A percentile compares a stretch with the other conserved stretches of the same genome.
phyloP scores from a whole-genome alignment of 805 yeast species.

The Komagataella ulmi region DNA sequence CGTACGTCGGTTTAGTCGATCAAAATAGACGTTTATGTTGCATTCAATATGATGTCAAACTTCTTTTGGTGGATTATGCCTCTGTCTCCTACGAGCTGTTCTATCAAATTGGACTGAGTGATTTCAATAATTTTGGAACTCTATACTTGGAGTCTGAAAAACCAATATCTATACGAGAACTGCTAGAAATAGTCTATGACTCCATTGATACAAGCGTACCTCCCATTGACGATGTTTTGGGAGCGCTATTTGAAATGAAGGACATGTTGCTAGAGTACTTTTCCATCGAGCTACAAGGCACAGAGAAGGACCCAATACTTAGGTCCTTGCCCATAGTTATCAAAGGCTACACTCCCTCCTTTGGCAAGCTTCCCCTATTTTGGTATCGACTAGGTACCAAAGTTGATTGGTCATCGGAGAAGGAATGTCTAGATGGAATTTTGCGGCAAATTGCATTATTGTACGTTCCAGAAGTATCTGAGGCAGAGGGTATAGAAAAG shows the following conservation, averaged over 20 bases:
- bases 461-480: constrained; percentile 48
- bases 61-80: constrained; percentile 73
- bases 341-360: constrained; percentile 47
- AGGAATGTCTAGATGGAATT: constrained; percentile 52
- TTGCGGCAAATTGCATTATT: constrained; percentile 57
- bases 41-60: constrained; percentile 70
- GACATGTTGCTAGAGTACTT: constrained; percentile 83
- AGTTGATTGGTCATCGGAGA: constrained; percentile 58
- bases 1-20: constrained; percentile 79
- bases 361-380: constrained; percentile 54
- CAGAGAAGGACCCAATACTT: constrained; percentile 22
- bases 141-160: constrained; percentile 22
- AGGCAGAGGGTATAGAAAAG: constrained; percentile 13
- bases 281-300: constrained; percentile 25
- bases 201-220: background rate
- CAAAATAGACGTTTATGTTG: constrained; percentile 55
- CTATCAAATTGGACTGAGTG: constrained; percentile 68
- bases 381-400: constrained; percentile 44
- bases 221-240: constrained; percentile 12
- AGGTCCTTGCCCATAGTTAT: constrained; percentile 54
- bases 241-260: constrained; percentile 31
- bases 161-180: constrained; percentile 19
- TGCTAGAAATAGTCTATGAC: constrained; percentile 24
- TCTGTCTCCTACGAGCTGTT: constrained; percentile 54
- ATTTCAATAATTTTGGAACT: constrained; percentile 72